Base-by-base conservation (phyloP, 2,329 filamentous ascomycete genomes). In the Leptographium lundbergii region DNA sequence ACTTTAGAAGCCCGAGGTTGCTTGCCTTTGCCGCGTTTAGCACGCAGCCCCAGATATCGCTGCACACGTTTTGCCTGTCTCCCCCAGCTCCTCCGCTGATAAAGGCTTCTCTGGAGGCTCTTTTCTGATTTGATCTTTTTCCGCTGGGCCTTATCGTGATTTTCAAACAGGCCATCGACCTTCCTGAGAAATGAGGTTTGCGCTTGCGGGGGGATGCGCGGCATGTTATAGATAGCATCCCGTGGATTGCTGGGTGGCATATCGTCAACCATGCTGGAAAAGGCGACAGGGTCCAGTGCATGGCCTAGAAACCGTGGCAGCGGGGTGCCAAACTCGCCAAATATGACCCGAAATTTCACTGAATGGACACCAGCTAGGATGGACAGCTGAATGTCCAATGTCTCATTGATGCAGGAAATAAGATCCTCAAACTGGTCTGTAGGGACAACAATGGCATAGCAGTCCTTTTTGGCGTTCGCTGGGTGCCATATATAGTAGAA, bases 401-500 rank as follows among this genome's bases (percentile, higher is more conserved):
- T 76, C 1, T 69, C 67, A 67, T 90, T 91, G 69, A 92, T 81
- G 5, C 81, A 74, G 3, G 77, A 67, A 0, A 96, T 73, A 6
- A 94, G 80, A 11, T 74, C 67, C 60, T 83, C 72, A 42, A 91
- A 80, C 68, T 95, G 87, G 1, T 67, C 65, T 1, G 83, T 82
- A 0, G 84, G 81, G 1, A 95, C 80, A 42, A 96, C 77, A 27
- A 92, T 70, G 29, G 87, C 73, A 1, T 85, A 81, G 5, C 24
- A 29, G 56, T 77, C 77, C 34, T 74, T 69, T 17, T 74, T 71
- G 9, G 73, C 64, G 3, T 73, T 69, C 19, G 67, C 63, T 0
- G 81, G 79, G 54, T 81, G 74, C 67, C 84, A 77, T 42, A 90
- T 67, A 68, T 88, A 91, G 70, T 86, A 90, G 58, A 95, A 73